Evolutionary conservation across 2,329 filamentous ascomycete species (phyloP), one percentile per base, ranked within the genome.

Genomic region (Akanthomyces dipterigenus): DNA sequence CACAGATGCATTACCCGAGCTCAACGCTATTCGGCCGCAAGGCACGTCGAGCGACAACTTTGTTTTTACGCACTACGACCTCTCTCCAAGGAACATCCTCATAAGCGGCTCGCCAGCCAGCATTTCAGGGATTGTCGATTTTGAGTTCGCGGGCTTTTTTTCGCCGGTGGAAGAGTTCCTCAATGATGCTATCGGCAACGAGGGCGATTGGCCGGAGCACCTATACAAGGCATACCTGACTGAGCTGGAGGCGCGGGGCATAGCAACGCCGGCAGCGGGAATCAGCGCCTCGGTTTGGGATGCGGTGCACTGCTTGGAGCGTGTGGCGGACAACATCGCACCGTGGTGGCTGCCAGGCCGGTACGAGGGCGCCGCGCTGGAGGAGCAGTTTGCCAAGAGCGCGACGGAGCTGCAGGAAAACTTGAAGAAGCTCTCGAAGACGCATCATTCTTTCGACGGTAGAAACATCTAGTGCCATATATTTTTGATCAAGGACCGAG

Each of bases 111-210:
- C 56, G 5, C 64, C 64, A 1, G 63, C 63, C 1, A 43, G 42
- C 11, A 66, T 69, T 26, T 65, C 63, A 1, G 67, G 66, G 1
- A 63, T 69, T 16, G 64, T 69, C 4, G 67, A 69, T 48, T 66
- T 64, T 62, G 67, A 69, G 49, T 69, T 67, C 56, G 60, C 67
- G 2, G 66, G 67, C 20, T 69, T 68, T 61, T 68, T 67, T 49
- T 40, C 63, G 1, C 63, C 62, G 1, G 28, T 63, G 1, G 65
- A 69, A 18, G 67, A 67, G 50, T 68, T 68, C 49, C 55, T 63
- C 42, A 63, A 63, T 26, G 61, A 63, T 34, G 51, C 50, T 12
- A 36, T 55, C 4, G 56, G 50, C 24, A 63, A 63, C 53, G 36
- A 55, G 24, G 61, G 51, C 11, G 61, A 63, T 45, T 63, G 61